Conservation (phyloP, 2,329 filamentous ascomycete species). For the Colletotrichum filicis region DNA sequence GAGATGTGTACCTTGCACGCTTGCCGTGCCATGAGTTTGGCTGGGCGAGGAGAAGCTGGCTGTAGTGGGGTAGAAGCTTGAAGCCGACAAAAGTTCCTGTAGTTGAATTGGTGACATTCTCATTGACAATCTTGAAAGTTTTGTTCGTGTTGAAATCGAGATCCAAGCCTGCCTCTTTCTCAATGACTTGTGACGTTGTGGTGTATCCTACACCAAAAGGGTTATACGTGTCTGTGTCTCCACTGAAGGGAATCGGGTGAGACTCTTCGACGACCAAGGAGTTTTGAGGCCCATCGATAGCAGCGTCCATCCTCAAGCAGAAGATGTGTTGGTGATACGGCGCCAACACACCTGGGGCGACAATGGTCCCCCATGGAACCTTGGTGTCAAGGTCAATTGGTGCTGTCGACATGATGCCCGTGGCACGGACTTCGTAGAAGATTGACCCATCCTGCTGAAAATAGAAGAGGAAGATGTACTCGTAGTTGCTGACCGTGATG, state of each 20-base stretch:
- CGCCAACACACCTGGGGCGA: slow-evolving; percentile 70
- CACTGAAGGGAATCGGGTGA: slow-evolving; percentile 52
- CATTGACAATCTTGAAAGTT: slow-evolving; percentile 61
- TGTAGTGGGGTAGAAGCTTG: slow-evolving; percentile 57
- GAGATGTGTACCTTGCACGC: slow-evolving; percentile 55
- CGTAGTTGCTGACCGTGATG: slow-evolving; percentile 75
- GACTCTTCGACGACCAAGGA: slow-evolving; percentile 56
- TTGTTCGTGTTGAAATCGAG: slow-evolving; percentile 61
- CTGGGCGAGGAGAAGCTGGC: slow-evolving; percentile 56
- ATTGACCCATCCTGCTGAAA: slow-evolving; percentile 64
- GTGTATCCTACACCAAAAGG: slow-evolving; percentile 61
- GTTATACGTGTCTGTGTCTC: slow-evolving; percentile 47
- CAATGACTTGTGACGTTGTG: slow-evolving; percentile 55
- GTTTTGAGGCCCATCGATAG: slow-evolving; percentile 69
- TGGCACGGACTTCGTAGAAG: slow-evolving; percentile 48
- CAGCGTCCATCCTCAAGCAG: slow-evolving; percentile 72
- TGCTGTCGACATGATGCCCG: slow-evolving; percentile 55
- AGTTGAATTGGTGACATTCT: slow-evolving; percentile 51
- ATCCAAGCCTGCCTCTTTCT: slow-evolving; percentile 57
- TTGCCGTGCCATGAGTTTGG: slow-evolving; percentile 50
- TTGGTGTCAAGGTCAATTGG: slow-evolving; percentile 64
- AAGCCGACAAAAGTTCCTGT: slow-evolving; percentile 57
- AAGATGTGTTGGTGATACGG: slow-evolving; percentile 78
- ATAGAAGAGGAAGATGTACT: slow-evolving; percentile 59
- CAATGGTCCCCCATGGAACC: slow-evolving; percentile 70